Evolutionary conservation across 768 basidiomycete species (phyloP), one percentile per base, ranked within the genome.

Genomic region (Astraeus odoratus): DNA sequence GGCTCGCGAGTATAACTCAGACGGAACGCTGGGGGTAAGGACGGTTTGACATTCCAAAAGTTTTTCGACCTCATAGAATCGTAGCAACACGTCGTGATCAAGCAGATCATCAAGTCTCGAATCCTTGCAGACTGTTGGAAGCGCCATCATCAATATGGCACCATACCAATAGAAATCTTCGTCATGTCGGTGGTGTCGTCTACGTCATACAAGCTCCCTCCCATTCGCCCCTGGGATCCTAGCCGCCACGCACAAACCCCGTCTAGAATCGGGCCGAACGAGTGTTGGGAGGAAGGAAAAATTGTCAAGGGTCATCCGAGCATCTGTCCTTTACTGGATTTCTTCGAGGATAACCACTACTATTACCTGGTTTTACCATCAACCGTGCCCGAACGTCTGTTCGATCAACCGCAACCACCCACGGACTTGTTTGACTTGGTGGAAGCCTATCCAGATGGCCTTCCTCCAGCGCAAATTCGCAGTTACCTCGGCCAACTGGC

Each of bases 101-200:
- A 99, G 60, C 94, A 96, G 66, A 84, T 98, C 58, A 94, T 98
- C 72, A 98, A 98, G 66, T 93, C 90, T 38, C 87, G 96, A 42
- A 99, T 99, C 48, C 77, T 99, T 42, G 95, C 95, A 24, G 95
- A 99, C 68, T 98, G 95, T 65, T 99, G 96, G 96, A 98, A 98
- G 71, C 89, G 88, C 58, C 95, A 99, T 62, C 86, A 88, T 34
- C 80, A 84, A 50, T 78, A 88, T 62, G 95, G 95, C 46, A 96
- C 96, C 7, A 96, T 98, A 57, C 95, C 96, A 13, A 95, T 98
- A 69, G 96, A 99, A 68, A 95, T 95, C 20, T 88, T 86, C 60
- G 88, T 92, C 59, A 87, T 92, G 89, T 88, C 87, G 47, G 80
- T 86, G 38, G 83, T 91, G 64, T 92, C 89, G 39, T 78, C 83